These are phyloP conservation scores for Citrus inodora DNA, from an alignment of 345 rosid genomes.

Conservation along the genomic window DNA sequence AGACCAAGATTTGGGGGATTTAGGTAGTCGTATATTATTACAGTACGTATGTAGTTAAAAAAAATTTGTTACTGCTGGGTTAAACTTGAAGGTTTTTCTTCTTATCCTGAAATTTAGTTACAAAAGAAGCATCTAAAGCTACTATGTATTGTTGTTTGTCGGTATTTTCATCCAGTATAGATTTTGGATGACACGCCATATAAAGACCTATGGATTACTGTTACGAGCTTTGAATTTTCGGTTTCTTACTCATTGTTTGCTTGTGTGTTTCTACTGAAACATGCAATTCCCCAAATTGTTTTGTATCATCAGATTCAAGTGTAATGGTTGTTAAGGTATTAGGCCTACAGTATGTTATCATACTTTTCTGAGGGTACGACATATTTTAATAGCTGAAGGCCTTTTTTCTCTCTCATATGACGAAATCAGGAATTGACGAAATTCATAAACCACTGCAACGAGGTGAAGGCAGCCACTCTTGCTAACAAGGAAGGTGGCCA, in stretches of 20 bases:
- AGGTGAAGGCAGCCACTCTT: conserved; percentile 72
- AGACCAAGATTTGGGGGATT: no score
- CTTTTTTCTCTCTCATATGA: neutral
- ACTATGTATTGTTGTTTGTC: neutral
- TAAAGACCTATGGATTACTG: neutral
- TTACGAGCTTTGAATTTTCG: neutral
- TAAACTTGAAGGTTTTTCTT: no score
- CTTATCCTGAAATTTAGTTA: no score
- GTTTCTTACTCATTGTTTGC: neutral
- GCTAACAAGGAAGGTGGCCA: conserved; percentile 84
- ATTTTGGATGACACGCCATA: neutral
- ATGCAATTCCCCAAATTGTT: neutral
- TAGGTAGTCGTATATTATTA: no score
- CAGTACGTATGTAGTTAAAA: no score
- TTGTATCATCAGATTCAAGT: neutral
- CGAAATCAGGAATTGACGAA: conserved; percentile 65
- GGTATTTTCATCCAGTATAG: neutral
- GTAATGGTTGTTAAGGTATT: neutral
- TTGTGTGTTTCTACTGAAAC: neutral
- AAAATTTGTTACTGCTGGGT: no score
- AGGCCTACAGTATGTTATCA: neutral
- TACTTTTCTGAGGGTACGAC: neutral
- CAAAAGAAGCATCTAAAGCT: neutral
- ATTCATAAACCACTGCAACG: conserved; percentile 88
- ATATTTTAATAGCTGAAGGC: neutral